Evolutionary conservation across 768 basidiomycete genomes (phyloP), one percentile per base, ranked within the genome.

Genomic region (Termitomyces sp.): DNA sequence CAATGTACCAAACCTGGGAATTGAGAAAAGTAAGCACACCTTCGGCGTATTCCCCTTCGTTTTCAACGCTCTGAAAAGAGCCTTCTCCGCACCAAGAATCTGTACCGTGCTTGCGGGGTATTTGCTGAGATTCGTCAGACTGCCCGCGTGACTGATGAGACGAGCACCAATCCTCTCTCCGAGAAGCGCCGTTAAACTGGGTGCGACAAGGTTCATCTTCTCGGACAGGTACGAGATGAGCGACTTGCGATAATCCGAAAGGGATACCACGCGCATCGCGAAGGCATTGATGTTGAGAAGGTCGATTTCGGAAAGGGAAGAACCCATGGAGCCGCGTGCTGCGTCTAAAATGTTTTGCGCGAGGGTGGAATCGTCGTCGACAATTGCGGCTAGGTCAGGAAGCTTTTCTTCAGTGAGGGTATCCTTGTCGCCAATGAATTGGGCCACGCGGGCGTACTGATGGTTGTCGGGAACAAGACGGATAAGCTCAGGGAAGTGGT

Each of bases 1-100:
- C n/a, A 53, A 20, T 26, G 34, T 27, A 5, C 39, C n/a, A 53
- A 34, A 51, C 47, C 22, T 14, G 49, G 53, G 40, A 42, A 37
- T 32, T 43, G 49, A 55, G 32, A 32, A 37, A 39, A 4, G 27
- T 10, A 36, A 24, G 43, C 14, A 5, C 63, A 93, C 93, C 80
- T 97, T 97, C 42, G 96, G 95, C 0, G 96, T 99, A 72, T 98
- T 98, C 16, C 96, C 96, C 75, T 98, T 98, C 33, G 96, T 98
- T 80, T 98, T 98, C 68, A 98, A 79, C 0, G 96, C 96, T 55
- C 96, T 79, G 84, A 98, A 98, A 27, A 98, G 81, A 2, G 96
- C 96, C 74, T 98, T 98, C 78, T 98, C 96, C 24, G 96, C 96
- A 65, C 96, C 96, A 42, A 98, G 80, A 64, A 98, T 98, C 74